phyloP scores from a whole-genome alignment of 1,284 basidiomycete genomes.

The Puccinia hordei region DNA sequence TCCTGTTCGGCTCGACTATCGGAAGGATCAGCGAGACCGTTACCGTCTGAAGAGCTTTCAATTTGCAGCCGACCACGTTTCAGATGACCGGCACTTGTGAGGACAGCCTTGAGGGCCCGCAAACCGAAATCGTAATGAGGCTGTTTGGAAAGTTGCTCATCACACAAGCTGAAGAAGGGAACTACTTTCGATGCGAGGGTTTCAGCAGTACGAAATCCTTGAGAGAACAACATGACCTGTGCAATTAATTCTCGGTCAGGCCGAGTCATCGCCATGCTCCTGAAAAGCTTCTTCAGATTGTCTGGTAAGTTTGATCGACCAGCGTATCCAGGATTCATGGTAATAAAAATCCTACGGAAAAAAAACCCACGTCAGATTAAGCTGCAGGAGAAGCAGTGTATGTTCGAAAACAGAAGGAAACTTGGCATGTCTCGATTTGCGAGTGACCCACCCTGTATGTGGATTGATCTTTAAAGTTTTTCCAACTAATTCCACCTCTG shows the following conservation, averaged over 20 bases:
- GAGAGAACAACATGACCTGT: conserved; percentile 98
- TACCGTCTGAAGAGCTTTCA: conserved; percentile 60
- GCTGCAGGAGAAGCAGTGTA: too few species aligned
- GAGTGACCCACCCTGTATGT: conserved; percentile 72
- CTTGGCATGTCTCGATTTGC: not conserved
- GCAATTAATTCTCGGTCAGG: conserved; percentile 98
- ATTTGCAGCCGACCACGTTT: conserved; percentile 81
- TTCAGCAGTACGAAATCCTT: conserved; percentile 97
- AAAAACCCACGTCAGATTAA: conserved; percentile 16
- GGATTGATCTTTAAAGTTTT: conserved; percentile 89
- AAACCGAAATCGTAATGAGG: conserved; percentile 99
- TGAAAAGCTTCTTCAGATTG: conserved; percentile 88
- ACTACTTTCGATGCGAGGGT: conserved; percentile 94
- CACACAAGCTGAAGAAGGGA: conserved; percentile 97
- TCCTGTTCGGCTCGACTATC: conserved; percentile 83
- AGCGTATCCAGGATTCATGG: conserved; percentile 95
- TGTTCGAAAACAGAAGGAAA: conserved; percentile 3
- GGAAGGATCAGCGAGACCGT: conserved; percentile 65
- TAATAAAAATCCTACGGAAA: conserved; percentile 80
- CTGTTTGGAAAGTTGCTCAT: conserved; percentile 93
- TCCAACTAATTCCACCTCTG: conserved; percentile 93
- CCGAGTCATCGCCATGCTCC: conserved; percentile 98
- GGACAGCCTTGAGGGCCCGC: conserved; percentile 92
- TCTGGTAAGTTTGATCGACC: conserved; percentile 95
- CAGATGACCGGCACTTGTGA: conserved; percentile 94